Base-by-base conservation (phyloP, 1,284 basidiomycete species). In the Vanrija sp. region DNA sequence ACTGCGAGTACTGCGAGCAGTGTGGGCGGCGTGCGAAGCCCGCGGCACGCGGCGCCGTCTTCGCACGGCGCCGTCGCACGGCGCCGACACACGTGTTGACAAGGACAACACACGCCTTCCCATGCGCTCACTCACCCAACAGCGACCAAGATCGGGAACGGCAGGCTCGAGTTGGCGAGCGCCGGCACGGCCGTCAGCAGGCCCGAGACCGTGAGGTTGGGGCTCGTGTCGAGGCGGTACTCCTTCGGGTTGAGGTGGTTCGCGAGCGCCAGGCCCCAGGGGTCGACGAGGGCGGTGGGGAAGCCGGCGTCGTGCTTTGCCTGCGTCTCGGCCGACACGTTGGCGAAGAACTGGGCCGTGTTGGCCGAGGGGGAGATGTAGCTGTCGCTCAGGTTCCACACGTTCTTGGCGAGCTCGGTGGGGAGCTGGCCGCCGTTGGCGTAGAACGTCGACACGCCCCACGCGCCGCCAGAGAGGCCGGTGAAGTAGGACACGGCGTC, bases 381-480 rank as follows among this genome's bases (percentile, higher is more conserved):
- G 63, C 78, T 77, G 24, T 66, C 67, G 5, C 64, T 59, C 15
- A 80, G 64, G 53, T 80, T 66, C 76, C 77, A 79, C 8, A 72
- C 70, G 51, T 69, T 64, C 8, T 56, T 55, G 49, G 68, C 56
- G 15, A 73, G 59, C 46, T 69, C 61, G 9, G 61, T 63, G 0
- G 74, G 71, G 16, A 62, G 51, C 44, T 42, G 20, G 9, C 68
- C 71, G 15, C 65, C 62, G 54, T 75, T 75, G 18, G 71, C 65
- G 54, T 68, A 68, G 51, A 69, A 69, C 9, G 64, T 63, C 9
- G 61, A 65, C 3, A 68, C 68, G 3, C 61, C 74, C 74, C 74
- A 75, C 51, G 65, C 65, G 16, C 74, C 74, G 35, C 74, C 74
- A 41, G 62, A 65, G 36, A 75, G 53, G 6, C 74, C 74, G 25